Percentiles rank a stretch among this genome's conserved stretches.
Conservation (phyloP, 192 early-diverging fungal genomes). For the Coemansia sp. region DNA sequence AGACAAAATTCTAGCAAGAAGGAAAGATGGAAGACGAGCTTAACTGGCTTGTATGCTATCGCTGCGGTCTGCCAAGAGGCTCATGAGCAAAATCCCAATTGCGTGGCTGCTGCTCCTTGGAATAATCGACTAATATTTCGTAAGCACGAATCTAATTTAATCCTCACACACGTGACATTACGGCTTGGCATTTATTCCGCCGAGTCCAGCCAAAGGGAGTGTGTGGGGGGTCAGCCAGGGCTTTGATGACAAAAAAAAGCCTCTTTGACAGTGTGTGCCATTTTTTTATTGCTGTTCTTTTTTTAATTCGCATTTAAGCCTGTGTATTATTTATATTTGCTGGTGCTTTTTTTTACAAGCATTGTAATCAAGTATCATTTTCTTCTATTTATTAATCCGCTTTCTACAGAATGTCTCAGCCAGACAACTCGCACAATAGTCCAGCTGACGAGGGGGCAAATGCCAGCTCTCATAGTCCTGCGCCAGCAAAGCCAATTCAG, state of each 20-base stretch:
- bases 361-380: background rate
- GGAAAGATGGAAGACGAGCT: background rate
- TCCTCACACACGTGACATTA: background rate
- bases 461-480: conserved; percentile 4
- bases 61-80: background rate
- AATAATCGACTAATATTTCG: background rate
- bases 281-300: conserved; percentile 3
- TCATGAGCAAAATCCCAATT: background rate
- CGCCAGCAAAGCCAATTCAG: conserved; percentile 77
- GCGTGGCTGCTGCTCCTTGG: background rate
- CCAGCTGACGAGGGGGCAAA: conserved; percentile 20
- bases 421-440: conserved; percentile 30
- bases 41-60: background rate
- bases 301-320: conserved; percentile 9
- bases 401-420: conserved; percentile 36
- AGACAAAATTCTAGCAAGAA: background rate
- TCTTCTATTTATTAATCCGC: conserved; percentile 17
- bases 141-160: background rate
- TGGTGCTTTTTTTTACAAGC: background rate
- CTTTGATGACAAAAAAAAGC: background rate
- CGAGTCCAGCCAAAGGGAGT: background rate
- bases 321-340: conserved; percentile 4
- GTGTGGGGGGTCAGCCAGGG: conserved; percentile 2
- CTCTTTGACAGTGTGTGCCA: background rate
- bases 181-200: background rate